Base-by-base conservation (phyloP, 1,139 yeast species). In the Diutina rugosa region DNA sequence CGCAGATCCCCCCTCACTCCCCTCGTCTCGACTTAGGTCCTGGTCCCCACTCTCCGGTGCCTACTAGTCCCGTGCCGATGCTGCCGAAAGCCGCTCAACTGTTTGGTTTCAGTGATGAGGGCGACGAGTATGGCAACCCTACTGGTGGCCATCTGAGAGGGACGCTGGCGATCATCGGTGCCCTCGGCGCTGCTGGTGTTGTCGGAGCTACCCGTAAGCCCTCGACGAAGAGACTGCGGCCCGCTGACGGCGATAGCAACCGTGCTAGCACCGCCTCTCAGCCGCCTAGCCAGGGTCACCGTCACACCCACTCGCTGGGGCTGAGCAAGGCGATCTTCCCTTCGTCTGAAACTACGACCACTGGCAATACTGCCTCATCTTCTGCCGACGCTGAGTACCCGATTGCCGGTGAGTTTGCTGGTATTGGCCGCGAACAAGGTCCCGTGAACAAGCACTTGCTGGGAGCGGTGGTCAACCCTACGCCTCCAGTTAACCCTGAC, bases 11-110 rank as follows among this genome's bases (percentile, higher is more conserved):
- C 2, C 53, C 53, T 10, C 41, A 32, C 9, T 32, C 45, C 14
- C 53, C 53, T n/a, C 41, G 44, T n/a, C 35, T 49, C 14, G 53
- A 30, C 26, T 30, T 49, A 7, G 48, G 48, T 6, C 30, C 30
- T 5, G 53, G 53, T 3, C 53, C 53, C 16, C 53, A 49, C n/a
- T 32, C 45, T 12, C 53, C 53, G 6, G 53, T 49, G 28, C 53
- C 53, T 9, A 49, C 21, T 6, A 30, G 41, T 16, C 53, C 53
- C 18, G 53, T 49, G 12, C 53, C 53, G 8, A 49, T 32, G 53
- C 18, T 29, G 5, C 53, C 53, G 12, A 49, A 49, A 38, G 51
- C 51, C 4, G 18, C 38, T 12, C n/a, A 14, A 4, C 14, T 30
- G 38, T 47, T 47, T 47, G 51, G 51, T 14, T 47, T 47, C n/a